Conservation (phyloP, 257 asterid genomes). For the Rhazya stricta region DNA sequence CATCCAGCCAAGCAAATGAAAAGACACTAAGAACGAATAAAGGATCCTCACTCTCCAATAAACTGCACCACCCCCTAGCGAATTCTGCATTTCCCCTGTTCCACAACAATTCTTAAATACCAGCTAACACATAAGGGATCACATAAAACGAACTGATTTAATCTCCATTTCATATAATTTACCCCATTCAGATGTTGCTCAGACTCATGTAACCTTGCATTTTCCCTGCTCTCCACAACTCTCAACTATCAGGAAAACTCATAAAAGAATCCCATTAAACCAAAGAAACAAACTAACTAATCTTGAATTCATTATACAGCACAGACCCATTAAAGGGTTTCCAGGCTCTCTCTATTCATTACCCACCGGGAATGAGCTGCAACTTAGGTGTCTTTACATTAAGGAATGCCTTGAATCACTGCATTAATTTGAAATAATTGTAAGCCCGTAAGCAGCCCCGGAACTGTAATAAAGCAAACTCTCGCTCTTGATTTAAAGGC, state of each 20-base stretch:
- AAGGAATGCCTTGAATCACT: neutral
- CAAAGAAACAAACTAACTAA: neutral
- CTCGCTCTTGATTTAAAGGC: slow-evolving; percentile 2
- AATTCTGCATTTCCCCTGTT: neutral
- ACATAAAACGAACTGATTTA: neutral
- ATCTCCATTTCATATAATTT: neutral
- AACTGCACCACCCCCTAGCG: neutral
- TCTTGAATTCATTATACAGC: neutral
- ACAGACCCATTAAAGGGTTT: slow-evolving; percentile 6
- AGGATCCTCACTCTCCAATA: neutral
- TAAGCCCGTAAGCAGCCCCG: neutral
- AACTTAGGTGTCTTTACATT: neutral
- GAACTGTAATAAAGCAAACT: neutral
- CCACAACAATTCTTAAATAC: slow-evolving; percentile 4
- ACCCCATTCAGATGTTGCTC: neutral
- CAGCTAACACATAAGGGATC: neutral
- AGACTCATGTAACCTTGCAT: neutral
- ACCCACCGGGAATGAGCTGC: neutral
- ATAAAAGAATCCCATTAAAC: neutral
- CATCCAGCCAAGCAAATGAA: slow-evolving; percentile 4
- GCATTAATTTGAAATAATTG: neutral
- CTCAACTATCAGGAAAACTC: slow-evolving; percentile 4
- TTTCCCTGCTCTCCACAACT: slow-evolving; percentile 10
- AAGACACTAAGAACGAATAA: neutral
- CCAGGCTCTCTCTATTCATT: neutral